A percentile compares a stretch with the other conserved stretches of the same genome.
phyloP scores from a whole-genome alignment of 345 rosid species.

The Sapria himalayana region DNA sequence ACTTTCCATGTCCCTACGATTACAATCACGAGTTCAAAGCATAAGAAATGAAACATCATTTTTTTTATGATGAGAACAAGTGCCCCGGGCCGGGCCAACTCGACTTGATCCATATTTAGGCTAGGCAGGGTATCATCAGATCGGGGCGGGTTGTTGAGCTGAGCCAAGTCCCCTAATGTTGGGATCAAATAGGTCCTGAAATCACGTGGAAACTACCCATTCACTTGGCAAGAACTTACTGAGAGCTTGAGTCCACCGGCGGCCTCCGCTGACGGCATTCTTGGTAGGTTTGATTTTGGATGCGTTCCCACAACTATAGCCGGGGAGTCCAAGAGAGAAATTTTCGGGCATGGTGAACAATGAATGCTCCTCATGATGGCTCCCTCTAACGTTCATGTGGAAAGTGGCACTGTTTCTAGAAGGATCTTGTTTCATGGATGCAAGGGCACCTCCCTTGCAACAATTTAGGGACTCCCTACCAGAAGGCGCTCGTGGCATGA shows the following conservation, averaged over 20 bases:
- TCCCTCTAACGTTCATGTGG: slow-evolving; percentile 22
- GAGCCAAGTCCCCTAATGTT: no score
- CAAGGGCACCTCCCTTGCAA: slow-evolving; percentile 54
- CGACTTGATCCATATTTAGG: no score
- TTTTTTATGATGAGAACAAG: no score
- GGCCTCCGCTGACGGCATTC: slow-evolving; percentile 27
- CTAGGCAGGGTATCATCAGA: no score
- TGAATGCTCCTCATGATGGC: neutral
- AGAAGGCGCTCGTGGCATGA: slow-evolving; percentile 45
- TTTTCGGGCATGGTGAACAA: slow-evolving; percentile 29
- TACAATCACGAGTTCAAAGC: no score
- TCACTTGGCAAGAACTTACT: slow-evolving; percentile 27
- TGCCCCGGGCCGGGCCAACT: no score
- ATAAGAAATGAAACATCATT: no score
- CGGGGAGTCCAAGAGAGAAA: slow-evolving; percentile 38
- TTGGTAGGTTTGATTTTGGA: slow-evolving; percentile 22
- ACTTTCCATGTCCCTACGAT: slow-evolving; percentile 55
- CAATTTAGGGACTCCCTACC: slow-evolving; percentile 37
- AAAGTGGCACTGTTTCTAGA: slow-evolving; percentile 24
- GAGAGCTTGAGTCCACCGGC: slow-evolving; percentile 62
- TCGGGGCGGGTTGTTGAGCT: no score
- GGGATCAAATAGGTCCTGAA: no score
- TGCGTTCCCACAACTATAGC: slow-evolving; percentile 39
- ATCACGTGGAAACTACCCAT: no score
- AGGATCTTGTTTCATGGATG: slow-evolving; percentile 42